Evolutionary conservation across 2,329 filamentous ascomycete species (phyloP).

Genomic region (Myrmaecium sp.): DNA sequence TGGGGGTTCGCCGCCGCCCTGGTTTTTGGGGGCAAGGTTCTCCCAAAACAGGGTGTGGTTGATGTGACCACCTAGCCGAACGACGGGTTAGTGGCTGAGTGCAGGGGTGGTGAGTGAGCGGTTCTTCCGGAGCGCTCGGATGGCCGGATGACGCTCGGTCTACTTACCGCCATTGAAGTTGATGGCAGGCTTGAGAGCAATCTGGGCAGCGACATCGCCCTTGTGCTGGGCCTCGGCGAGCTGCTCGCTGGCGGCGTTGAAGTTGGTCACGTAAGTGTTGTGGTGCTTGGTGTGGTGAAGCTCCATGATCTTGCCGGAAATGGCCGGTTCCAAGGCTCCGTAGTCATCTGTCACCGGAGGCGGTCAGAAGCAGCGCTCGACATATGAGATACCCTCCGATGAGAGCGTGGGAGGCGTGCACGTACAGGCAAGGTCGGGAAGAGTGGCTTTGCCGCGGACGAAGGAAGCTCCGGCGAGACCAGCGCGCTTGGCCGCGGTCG

Average conservation of each 20-base stretch:
- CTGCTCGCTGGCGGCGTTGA: constrained; percentile 65
- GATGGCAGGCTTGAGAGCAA: constrained; percentile 40
- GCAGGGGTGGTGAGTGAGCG: too few relatives aligned
- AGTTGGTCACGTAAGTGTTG: constrained; percentile 80
- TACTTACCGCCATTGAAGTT: constrained; percentile 45
- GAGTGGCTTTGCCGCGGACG: constrained; percentile 73
- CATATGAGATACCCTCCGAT: constrained; percentile 2
- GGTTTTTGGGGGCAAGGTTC: constrained; percentile 48
- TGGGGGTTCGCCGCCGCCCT: constrained; percentile 49
- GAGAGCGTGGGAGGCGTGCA: not conserved
- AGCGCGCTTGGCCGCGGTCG: constrained; percentile 42
- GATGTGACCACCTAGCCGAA: constrained; percentile 46
- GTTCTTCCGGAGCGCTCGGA: too few relatives aligned
- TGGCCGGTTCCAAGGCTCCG: constrained; percentile 69
- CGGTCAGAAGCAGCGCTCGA: constrained; percentile 1
- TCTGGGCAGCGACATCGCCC: constrained; percentile 36
- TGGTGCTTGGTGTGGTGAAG: constrained; percentile 91
- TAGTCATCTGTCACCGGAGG: constrained; percentile 60
- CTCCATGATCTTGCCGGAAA: constrained; percentile 91
- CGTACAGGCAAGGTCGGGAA: constrained; percentile 73
- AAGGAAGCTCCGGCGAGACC: constrained; percentile 58
- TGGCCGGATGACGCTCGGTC: not conserved
- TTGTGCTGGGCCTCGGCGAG: constrained; percentile 39
- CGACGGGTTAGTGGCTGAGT: too few relatives aligned
- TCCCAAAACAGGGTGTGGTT: constrained; percentile 56